These are phyloP conservation scores for Hyphodiscus hymeniophilus DNA, from an alignment of 495 filamentous ascomycete species.

Conservation along the genomic window DNA sequence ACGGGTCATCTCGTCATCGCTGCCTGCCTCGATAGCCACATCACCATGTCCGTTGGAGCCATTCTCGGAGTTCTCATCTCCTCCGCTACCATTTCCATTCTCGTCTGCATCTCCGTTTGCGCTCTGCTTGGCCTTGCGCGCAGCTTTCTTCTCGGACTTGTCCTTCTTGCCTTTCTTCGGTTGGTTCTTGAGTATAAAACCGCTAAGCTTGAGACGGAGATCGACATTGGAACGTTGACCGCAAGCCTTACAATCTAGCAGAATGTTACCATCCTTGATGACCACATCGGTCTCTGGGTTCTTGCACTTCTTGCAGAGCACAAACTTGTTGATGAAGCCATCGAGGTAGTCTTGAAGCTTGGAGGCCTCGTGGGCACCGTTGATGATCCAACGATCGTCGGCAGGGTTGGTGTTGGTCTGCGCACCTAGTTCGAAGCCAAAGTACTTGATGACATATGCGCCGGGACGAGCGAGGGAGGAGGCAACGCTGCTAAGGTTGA, in stretches of 20 bases:
- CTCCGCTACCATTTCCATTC: slow-evolving; percentile 51
- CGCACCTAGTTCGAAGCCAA: slow-evolving; percentile 95
- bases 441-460: slow-evolving; percentile 97
- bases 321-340: slow-evolving; percentile 95
- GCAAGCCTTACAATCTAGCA: slow-evolving; percentile 97
- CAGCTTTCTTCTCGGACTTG: slow-evolving; percentile 84
- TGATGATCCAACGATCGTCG: slow-evolving; percentile 99
- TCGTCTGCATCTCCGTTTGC: slow-evolving; percentile 45
- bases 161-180: slow-evolving; percentile 90
- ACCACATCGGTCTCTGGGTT: slow-evolving; percentile 95
- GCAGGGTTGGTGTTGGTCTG: slow-evolving; percentile 96
- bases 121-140: slow-evolving; percentile 71
- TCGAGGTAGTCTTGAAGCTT: slow-evolving; percentile 99
- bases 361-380: slow-evolving; percentile 88
- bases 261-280: slow-evolving; percentile 84
- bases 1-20: slow-evolving; percentile 88
- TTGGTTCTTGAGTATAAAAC: slow-evolving; percentile 93
- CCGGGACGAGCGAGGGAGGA: slow-evolving; percentile 86
- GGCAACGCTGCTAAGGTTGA: slow-evolving; percentile 94
- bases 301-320: slow-evolving; percentile 99
- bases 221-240: slow-evolving; percentile 88
- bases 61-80: slow-evolving; percentile 62
- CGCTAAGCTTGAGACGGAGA: slow-evolving; percentile 87
- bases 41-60: slow-evolving; percentile 65
- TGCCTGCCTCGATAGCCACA: slow-evolving; percentile 62